Percentiles rank a stretch among this genome's conserved stretches.
Evolutionary conservation across 306 rosid genomes (phyloP).

Genomic region (Datisca glomerata): DNA sequence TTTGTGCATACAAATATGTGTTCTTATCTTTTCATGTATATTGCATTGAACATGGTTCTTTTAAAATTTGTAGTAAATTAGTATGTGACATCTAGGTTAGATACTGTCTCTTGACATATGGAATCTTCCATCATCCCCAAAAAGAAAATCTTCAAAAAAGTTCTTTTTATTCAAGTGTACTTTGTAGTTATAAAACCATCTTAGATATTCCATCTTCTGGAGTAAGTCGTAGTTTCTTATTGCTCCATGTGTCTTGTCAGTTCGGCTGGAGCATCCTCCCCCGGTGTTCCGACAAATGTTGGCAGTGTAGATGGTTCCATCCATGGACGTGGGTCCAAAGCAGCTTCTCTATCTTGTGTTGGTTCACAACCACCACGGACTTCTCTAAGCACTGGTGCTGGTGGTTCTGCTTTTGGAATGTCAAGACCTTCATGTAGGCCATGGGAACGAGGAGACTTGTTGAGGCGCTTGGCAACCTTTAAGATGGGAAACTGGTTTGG

Average conservation of each 20-base stretch:
- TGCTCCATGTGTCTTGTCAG: slow-evolving; percentile 34
- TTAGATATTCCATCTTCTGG: too few relatives aligned
- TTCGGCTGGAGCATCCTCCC: slow-evolving; percentile 98
- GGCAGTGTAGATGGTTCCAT: slow-evolving; percentile 88
- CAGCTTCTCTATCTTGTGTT: slow-evolving; percentile 85
- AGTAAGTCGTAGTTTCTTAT: too few relatives aligned
- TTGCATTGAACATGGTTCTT: too few relatives aligned
- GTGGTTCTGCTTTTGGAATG: slow-evolving; percentile 72
- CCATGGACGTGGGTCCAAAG: slow-evolving; percentile 85
- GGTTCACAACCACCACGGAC: slow-evolving; percentile 86
- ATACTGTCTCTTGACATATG: too few relatives aligned
- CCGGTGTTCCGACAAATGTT: slow-evolving; percentile 70
- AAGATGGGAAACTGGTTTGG: slow-evolving; percentile 77
- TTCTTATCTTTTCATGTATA: too few relatives aligned
- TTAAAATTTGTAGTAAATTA: too few relatives aligned
- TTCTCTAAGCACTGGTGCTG: slow-evolving; percentile 80
- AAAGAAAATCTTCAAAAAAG: too few relatives aligned
- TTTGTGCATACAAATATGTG: too few relatives aligned
- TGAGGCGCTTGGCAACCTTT: slow-evolving; percentile 91
- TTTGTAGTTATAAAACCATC: too few relatives aligned
- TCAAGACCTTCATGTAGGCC: slow-evolving; percentile 83
- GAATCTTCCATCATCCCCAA: too few relatives aligned
- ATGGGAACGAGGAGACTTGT: slow-evolving; percentile 96
- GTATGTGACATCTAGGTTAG: too few relatives aligned
- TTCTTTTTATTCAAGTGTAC: too few relatives aligned